Evolutionary conservation across 1,139 yeast genomes (phyloP).

Genomic region (Sugiyamaella novakii): DNA sequence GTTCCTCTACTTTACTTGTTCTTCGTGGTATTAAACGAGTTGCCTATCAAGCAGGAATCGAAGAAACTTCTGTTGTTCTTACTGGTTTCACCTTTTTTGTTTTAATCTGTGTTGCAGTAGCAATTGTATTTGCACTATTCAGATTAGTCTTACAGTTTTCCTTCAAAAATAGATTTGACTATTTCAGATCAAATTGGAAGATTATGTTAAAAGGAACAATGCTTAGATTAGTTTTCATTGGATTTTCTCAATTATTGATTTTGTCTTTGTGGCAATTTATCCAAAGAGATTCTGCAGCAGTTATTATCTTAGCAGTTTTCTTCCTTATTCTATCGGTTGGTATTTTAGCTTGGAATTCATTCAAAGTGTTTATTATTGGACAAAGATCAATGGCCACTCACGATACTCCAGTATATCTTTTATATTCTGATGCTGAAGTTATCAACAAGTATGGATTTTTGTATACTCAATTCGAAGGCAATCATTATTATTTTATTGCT

Average conservation of each 20-base stretch:
- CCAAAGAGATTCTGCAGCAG: constrained; percentile 81
- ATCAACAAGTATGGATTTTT: constrained; percentile 88
- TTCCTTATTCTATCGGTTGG: constrained; percentile 59
- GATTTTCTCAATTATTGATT: constrained; percentile 70
- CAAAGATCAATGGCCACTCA: constrained; percentile 66
- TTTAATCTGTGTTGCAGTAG: constrained; percentile 53
- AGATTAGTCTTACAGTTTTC: constrained; percentile 26
- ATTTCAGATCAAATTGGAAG: constrained; percentile 73
- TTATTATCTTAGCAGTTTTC: constrained; percentile 76
- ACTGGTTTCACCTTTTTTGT: constrained; percentile 85
- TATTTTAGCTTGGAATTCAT: constrained; percentile 70
- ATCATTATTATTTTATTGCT: constrained; percentile 74
- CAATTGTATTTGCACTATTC: constrained; percentile 29
- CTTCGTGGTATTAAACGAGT: constrained; percentile 92
- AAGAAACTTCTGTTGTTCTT: constrained; percentile 78
- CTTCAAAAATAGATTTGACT: constrained; percentile 46
- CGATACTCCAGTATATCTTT: constrained; percentile 86
- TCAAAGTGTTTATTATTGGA: constrained; percentile 69
- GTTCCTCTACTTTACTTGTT: constrained; percentile 47
- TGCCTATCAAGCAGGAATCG: constrained; percentile 81
- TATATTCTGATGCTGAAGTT: constrained; percentile 78
- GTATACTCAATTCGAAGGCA: constrained; percentile 87
- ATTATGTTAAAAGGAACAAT: constrained; percentile 83
- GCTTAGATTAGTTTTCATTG: constrained; percentile 63
- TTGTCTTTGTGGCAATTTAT: constrained; percentile 90